These are phyloP conservation scores for Sporothrix inflata DNA, from an alignment of 2,329 filamentous ascomycete species.

Conservation along the genomic window DNA sequence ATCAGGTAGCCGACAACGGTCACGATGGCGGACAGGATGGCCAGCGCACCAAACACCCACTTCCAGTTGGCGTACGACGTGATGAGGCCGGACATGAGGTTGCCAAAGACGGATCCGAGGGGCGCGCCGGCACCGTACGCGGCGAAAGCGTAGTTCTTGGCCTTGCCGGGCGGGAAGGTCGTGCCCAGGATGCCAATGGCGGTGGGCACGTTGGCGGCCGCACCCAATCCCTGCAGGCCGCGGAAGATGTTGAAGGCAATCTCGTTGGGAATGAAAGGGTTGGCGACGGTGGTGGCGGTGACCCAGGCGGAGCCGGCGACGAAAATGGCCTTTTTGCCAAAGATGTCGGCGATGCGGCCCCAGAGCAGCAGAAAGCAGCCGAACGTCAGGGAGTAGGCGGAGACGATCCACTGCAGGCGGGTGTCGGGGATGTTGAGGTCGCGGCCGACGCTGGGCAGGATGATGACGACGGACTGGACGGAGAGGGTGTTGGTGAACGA, in stretches of 20 bases:
- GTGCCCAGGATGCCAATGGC: constrained; percentile 71
- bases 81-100: constrained; percentile 65
- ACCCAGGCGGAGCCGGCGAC: constrained; percentile 67
- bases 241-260: constrained; percentile 69
- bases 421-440: constrained; percentile 60
- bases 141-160: constrained; percentile 72
- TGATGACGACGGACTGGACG: constrained; percentile 63
- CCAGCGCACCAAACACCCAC: constrained; percentile 69
- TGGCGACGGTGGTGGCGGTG: constrained; percentile 59
- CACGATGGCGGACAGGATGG: constrained; percentile 61
- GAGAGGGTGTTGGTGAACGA: constrained; percentile 60
- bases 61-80: constrained; percentile 66
- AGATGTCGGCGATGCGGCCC: constrained; percentile 69
- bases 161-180: constrained; percentile 67
- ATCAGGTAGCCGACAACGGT: constrained; percentile 61
- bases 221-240: constrained; percentile 68
- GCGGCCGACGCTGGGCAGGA: constrained; percentile 63
- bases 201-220: constrained; percentile 70
- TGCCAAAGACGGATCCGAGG: constrained; percentile 66
- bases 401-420: constrained; percentile 68
- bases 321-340: constrained; percentile 68
- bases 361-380: constrained; percentile 70
- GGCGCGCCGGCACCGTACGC: constrained; percentile 67
- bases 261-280: constrained; percentile 68
- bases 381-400: constrained; percentile 67